These are phyloP conservation scores for Chloris gayana DNA, from an alignment of 176 grass and related monocot species.

Conservation along the genomic window DNA sequence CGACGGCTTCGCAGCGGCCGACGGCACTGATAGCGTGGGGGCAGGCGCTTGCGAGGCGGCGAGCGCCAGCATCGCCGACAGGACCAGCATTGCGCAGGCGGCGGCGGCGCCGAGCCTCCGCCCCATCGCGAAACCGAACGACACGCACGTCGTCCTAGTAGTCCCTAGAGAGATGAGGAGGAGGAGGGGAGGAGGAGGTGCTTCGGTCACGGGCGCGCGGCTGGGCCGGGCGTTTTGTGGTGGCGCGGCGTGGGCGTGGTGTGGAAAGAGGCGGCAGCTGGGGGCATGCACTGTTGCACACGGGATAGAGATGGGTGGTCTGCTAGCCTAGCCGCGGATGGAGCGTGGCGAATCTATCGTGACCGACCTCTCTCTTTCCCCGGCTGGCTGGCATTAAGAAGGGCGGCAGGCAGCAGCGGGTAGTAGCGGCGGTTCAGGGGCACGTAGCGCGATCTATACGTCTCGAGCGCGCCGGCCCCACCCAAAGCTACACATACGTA, in stretches of 20 bases:
- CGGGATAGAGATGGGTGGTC: background rate
- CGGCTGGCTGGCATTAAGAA: background rate
- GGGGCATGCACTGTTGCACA: background rate
- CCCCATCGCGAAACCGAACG: background rate
- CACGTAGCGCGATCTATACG: background rate
- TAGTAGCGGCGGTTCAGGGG: background rate
- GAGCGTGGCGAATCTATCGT: conserved; percentile 22
- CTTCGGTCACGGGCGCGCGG: background rate
- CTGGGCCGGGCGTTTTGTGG: background rate
- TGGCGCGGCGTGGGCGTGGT: too few relatives aligned
- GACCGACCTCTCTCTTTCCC: background rate
- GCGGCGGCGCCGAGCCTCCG: background rate
- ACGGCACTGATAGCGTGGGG: background rate
- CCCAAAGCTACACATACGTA: background rate
- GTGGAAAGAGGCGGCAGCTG: background rate
- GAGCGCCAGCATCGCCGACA: conserved; percentile 11
- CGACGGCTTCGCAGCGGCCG: conserved; percentile 12
- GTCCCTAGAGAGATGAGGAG: background rate
- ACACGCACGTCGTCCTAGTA: background rate
- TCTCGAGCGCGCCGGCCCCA: background rate
- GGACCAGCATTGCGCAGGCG: conserved; percentile 30
- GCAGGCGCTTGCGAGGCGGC: conserved; percentile 29
- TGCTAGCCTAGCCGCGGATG: too few relatives aligned
- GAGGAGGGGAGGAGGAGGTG: background rate
- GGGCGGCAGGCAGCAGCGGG: background rate